Base-by-base conservation (phyloP, 1,139 yeast species). In the Yamadazyma dendronema region DNA sequence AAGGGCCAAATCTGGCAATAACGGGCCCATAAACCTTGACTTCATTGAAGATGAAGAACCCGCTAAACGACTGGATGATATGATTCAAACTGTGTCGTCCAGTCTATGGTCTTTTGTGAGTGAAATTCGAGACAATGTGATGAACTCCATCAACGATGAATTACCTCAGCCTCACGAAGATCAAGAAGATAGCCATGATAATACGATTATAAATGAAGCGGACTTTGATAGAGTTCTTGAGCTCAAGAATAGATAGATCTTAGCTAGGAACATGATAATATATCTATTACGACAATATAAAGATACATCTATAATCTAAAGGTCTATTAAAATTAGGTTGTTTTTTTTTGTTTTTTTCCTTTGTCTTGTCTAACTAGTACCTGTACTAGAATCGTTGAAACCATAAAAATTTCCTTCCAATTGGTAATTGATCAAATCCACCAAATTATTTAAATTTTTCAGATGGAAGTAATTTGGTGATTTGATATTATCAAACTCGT, bases 61-160 rank as follows among this genome's bases (percentile, higher is more conserved):
- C 9, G 11, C 17, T 11, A 23, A 19, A 11, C 24, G 25, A 11
- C n/a, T 34, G 16, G 42, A 37, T 15, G 73, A 67, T 39, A 62
- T 70, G 68, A 49, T 71, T 17, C 72, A 67, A 38, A 56, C 65
- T 3, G 75, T 70, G 1, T 66, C 74, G 3, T 56, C 67, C 13
- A 68, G 74, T 8, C 61, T 71, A 11, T 69, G 75, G 75, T 52
- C 74, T 2, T 70, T 71, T 53, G 72, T 71, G 14, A 68, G 63
- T 43, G 75, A 70, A 35, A 69, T 71, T 11, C 26, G 34, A 14
- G 31, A 36, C n/a, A 40, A 40, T 28, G 43, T 40, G 9, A 26
- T 40, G 33, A 40, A 17, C 28, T 37, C 36, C 28, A 35, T 40
- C 11, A 36, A 37, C 28, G 43, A 37, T 10, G 38, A 32, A 17